Base-by-base conservation (phyloP, 1,139 yeast species). In the Oligophagozyma castellii region DNA sequence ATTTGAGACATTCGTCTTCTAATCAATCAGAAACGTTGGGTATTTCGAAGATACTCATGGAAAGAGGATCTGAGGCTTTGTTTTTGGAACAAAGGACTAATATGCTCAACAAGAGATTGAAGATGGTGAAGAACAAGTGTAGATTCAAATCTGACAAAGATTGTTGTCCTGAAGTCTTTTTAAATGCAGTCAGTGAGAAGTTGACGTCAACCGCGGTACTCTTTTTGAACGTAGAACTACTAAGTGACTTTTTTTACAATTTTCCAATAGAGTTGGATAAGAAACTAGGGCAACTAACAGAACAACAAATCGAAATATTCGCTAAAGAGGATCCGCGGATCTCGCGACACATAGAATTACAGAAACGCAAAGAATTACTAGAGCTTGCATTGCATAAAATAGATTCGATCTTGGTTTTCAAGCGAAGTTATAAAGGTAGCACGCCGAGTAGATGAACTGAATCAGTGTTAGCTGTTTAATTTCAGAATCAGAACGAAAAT, bases 271-370 rank as follows among this genome's bases (percentile, higher is more conserved):
- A 84, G 51, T 63, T 92, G 38, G 99, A 92, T 53, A 63, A 64
- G 33, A 71, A 75, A 39, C 66, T 92, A 37, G 73, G 79, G 36
- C 64, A 63, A 36, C 59, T 89, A 44, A 62, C 72, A 7, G 65
- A 65, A 29, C 93, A 83, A 31, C 93, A 86, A 47, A 67, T 89
- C 35, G 96, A 86, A 46, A 59, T 60, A 35, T 81, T 86, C 59
- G 98, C 98, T 1, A 83, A 83, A 46, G 96, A 92, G 53, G 98
- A 92, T 57, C 92, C 94, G 11, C 80, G 76, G 56, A 71, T 89
- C 35, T 77, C 77, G 49, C 70, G 76, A 42, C 98, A 92, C 47
- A 79, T 92, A 40, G 95, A 89, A 47, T 59, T 92, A 37, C 98
- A 92, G 53, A 92, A 83, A 53, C 70, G 95, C 30, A 86, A 89